Percentiles rank a stretch among this genome's conserved stretches.
These are phyloP conservation scores for Hypomontagnella monticulosa DNA, from an alignment of 495 filamentous ascomycete genomes.

Conservation along the genomic window DNA sequence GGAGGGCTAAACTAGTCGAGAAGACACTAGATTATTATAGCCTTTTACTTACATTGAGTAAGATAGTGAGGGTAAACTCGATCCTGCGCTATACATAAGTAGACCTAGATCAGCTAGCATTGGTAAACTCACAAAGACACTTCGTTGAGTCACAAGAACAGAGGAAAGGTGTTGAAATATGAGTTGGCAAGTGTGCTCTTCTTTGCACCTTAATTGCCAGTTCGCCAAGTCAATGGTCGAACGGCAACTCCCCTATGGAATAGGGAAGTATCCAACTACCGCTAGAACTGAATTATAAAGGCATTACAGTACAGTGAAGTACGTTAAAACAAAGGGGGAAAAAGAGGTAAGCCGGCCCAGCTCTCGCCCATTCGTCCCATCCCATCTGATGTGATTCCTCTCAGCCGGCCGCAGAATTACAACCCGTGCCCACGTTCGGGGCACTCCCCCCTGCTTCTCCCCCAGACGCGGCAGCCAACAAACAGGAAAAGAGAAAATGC, in stretches of 20 bases:
- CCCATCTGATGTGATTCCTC: not conserved
- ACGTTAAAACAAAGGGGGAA: constrained; percentile 11
- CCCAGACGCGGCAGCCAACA: too few relatives aligned
- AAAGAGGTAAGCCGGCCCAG: constrained; percentile 12
- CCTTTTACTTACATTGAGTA: too few relatives aligned
- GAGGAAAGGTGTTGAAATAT: constrained; percentile 5
- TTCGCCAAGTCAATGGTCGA: constrained; percentile 27
- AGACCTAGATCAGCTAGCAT: too few relatives aligned
- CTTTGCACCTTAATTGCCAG: constrained; percentile 45
- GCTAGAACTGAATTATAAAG: constrained; percentile 24
- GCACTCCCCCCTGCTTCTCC: too few relatives aligned
- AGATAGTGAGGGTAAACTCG: too few relatives aligned
- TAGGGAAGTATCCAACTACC: constrained; percentile 42
- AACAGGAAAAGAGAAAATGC: not conserved
- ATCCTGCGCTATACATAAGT: too few relatives aligned
- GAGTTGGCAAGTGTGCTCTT: constrained; percentile 46
- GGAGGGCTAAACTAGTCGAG: too few relatives aligned
- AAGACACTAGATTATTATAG: too few relatives aligned
- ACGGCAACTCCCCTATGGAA: constrained; percentile 34
- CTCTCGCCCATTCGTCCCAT: not conserved
- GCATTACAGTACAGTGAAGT: constrained; percentile 36
- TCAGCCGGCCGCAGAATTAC: constrained; percentile 9
- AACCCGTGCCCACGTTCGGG: too few relatives aligned
- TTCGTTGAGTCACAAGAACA: too few relatives aligned
- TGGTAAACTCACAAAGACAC: too few relatives aligned